Evolutionary conservation across 169 alveolate species (phyloP), one percentile per base, ranked within the genome.

Genomic region (Plasmodium berghei): DNA sequence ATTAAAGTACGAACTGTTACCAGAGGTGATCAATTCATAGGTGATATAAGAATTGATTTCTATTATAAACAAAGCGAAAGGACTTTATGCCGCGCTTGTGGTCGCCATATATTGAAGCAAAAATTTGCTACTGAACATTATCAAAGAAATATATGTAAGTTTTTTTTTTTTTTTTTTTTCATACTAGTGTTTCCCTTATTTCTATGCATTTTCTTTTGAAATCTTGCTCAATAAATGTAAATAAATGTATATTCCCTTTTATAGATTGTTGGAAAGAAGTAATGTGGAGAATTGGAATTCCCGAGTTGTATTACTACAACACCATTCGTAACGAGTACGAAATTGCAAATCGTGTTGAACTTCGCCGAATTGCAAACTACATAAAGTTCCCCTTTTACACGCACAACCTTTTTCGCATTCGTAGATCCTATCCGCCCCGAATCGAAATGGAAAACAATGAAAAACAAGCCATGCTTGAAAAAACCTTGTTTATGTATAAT

Each of bases 101-200:
- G 95, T 22, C 74, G 92, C 18, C 95, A 92, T 59, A 92, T 92
- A 10, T 67, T 92, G 58, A 92, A 92, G 70, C 95, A 92, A 46
- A 92, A 92, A 34, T 92, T 92, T 55, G 95, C 95, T 8, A 92
- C 95, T 5, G 95, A 92, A 24, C 95, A 92, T 52, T 92, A 92
- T 85, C 95, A 92, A 28, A 87, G 92, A 34, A 83, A 83, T 49
- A 75, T 62, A 48, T 63, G 89, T 75, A 74, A 59, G 24, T 22
- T n/a, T 0, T 40, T 46, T 5, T 0, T 12, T 4, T 20, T 16
- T 12, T 40, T 4, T 18, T 26, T 1, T 24, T 20, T n/a, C 67
- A 14, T 18, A 58, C 20, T 22, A 58, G 34, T 10, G 59, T 46
- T 8, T 10, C 55, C n/a, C 55, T 6, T n/a, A n/a, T n/a, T n/a